Conservation (phyloP, 305 asterid species). For the Fraxinus ornus region DNA sequence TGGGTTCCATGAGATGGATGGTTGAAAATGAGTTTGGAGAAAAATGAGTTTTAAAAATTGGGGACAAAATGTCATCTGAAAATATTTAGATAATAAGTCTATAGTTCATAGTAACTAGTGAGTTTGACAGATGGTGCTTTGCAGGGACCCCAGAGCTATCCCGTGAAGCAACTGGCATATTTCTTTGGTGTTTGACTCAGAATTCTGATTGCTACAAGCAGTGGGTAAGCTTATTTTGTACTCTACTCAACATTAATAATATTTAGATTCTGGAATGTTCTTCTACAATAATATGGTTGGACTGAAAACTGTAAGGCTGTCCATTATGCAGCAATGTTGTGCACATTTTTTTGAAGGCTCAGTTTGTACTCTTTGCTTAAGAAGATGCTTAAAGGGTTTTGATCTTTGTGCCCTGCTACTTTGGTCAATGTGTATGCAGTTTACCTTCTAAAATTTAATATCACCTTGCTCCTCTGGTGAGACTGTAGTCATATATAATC, state of each 20-base stretch:
- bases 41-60: background rate
- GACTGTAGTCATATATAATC: background rate
- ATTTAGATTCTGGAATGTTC: background rate
- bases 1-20: background rate
- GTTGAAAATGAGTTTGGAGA: background rate
- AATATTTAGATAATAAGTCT: background rate
- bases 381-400: background rate
- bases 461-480: background rate
- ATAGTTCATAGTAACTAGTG: background rate
- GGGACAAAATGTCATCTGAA: background rate
- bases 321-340: background rate
- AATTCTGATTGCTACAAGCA: constrained; percentile 39
- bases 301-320: background rate
- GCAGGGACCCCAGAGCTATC: constrained; percentile 45
- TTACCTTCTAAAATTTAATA: background rate
- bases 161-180: constrained; percentile 40
- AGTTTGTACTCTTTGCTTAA: background rate
- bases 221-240: constrained; percentile 33
- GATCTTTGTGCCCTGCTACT: background rate
- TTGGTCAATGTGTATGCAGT: background rate
- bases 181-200: constrained; percentile 46
- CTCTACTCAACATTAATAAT: background rate
- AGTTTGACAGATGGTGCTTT: constrained; percentile 14
- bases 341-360: background rate
- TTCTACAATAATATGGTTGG: background rate